Evolutionary conservation across 768 basidiomycete genomes (phyloP).

Genomic region (Rhizopogon salebrosus): DNA sequence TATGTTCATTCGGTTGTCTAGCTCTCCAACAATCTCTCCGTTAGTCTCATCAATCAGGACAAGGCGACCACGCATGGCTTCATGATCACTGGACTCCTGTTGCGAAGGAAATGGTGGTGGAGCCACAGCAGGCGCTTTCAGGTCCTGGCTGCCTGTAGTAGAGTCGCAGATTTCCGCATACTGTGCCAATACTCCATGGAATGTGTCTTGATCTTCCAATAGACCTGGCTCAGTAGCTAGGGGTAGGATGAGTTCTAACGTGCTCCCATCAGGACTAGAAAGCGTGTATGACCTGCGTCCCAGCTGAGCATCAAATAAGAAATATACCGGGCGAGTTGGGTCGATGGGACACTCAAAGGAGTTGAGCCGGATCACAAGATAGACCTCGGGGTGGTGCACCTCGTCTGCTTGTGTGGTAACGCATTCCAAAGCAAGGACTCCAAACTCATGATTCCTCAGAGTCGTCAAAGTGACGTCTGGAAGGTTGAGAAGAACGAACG

Average conservation of each 20-base stretch:
- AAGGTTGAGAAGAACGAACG: constrained; percentile 52
- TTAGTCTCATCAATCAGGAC: constrained; percentile 69
- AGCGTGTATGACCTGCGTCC: constrained; percentile 24
- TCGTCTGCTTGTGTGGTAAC: constrained; percentile 34
- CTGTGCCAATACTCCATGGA: constrained; percentile 63
- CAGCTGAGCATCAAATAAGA: constrained; percentile 11
- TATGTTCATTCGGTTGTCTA: constrained; percentile 53
- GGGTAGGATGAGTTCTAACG: constrained; percentile 23
- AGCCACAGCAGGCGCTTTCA: constrained; percentile 7
- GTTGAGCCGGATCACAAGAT: constrained; percentile 58
- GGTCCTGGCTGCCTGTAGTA: neutral
- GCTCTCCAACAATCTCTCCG: constrained; percentile 66
- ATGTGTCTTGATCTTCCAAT: constrained; percentile 53
- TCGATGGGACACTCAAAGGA: constrained; percentile 55
- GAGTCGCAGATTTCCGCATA: constrained; percentile 46
- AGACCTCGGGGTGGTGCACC: constrained; percentile 40
- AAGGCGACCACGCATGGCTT: constrained; percentile 45
- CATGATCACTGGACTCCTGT: constrained; percentile 27
- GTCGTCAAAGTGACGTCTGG: constrained; percentile 40
- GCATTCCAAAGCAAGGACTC: constrained; percentile 54
- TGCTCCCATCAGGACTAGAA: constrained; percentile 21
- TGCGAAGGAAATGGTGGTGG: constrained; percentile 12
- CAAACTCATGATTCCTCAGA: constrained; percentile 30
- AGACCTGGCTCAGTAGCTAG: constrained; percentile 27
- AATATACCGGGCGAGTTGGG: constrained; percentile 44